Base-by-base conservation (phyloP, 2,329 filamentous ascomycete species). In the Sporothrix euskadiensis region DNA sequence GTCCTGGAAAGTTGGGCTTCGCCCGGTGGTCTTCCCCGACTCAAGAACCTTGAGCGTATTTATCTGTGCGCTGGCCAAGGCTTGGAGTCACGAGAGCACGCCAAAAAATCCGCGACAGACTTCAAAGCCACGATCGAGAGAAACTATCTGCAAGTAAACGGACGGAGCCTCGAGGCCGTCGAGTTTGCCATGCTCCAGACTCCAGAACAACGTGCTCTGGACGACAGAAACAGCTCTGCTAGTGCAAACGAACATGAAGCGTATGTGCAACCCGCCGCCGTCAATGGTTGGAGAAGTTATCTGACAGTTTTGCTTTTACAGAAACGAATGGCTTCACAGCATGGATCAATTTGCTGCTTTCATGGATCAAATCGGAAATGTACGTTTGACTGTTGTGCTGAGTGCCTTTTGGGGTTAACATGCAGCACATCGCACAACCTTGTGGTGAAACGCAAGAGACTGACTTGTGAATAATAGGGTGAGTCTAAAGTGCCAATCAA, bases 301-400 rank as follows among this genome's bases (percentile, higher is more conserved):
- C 47, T 69, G 32, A 69, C 66, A 47, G 26, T n/a, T 7, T 7
- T 39, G 10, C 16, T 39, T 9, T 35, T 14, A 22, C 32, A 69
- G 66, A 7, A 69, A 69, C 47, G 66, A 69, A 32, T 69, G 66
- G 66, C 66, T 69, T 54, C 44, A 54, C 66, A 69, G 66, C 66
- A 69, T 69, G 66, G 66, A 69, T 47, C 66, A 69, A 16, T 69
- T 69, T 39, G 47, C 66, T 54, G 19, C 66, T 9, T 69, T 69
- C 30, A 69, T 69, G 66, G 66, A 69, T 14, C 66, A 52, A 39
- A 49, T 69, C 22, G 66, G 66, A 52, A 69, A 69, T 30, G 66
- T 69, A 39, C 12, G 66, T 69, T n/a, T 54, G 19, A 9, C 8
- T n/a, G 9, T 26, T 12, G 12, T 26, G 19, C 52, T 10, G 35